phyloP scores from a whole-genome alignment of 164 flowering plant genomes.

The Berberis vulgaris region DNA sequence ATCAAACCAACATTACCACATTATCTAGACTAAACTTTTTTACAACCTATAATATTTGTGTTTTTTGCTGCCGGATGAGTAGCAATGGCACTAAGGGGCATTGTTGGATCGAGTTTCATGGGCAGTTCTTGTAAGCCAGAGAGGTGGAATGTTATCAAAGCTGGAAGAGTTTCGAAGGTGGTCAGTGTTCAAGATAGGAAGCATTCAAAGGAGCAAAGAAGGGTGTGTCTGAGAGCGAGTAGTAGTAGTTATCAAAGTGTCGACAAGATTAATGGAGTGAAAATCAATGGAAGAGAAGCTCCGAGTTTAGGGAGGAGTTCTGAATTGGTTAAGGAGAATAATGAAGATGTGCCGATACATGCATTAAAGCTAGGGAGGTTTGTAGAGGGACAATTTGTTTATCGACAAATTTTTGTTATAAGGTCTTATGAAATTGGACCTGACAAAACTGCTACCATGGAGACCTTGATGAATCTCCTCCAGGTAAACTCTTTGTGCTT shows the following conservation, averaged over 20 bases:
- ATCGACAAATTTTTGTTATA: slow-evolving; percentile 52
- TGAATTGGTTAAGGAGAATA: background rate
- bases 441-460: slow-evolving; percentile 80
- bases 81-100: too few relatives aligned
- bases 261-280: background rate
- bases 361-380: background rate
- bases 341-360: background rate
- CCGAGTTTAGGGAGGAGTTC: background rate
- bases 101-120: background rate
- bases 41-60: too few relatives aligned
- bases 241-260: background rate
- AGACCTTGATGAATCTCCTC: slow-evolving; percentile 71
- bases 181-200: background rate
- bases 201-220: background rate
- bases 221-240: background rate
- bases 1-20: too few relatives aligned
- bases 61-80: too few relatives aligned
- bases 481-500: slow-evolving; percentile 35
- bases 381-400: slow-evolving; percentile 47
- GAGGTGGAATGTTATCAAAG: background rate
- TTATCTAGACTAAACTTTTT: too few relatives aligned
- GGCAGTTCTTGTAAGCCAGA: background rate
- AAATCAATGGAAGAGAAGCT: background rate
- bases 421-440: slow-evolving; percentile 86
- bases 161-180: background rate